A percentile compares a stretch with the other conserved stretches of the same genome.
These are phyloP conservation scores for Drechslera avenae DNA, from an alignment of 2,329 filamentous ascomycete species.

Conservation along the genomic window DNA sequence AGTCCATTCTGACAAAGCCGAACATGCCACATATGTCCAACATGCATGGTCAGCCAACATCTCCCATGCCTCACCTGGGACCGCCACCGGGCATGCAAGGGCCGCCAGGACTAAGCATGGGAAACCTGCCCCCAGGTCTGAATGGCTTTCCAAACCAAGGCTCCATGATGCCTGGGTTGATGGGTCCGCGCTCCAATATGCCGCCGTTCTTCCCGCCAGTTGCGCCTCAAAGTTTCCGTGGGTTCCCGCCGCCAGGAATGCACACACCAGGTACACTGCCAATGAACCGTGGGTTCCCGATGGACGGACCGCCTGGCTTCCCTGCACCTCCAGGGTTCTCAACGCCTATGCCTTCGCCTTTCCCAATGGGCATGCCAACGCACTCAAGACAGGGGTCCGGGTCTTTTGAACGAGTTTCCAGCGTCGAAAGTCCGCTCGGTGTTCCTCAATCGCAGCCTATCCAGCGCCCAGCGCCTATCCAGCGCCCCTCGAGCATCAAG, in stretches of 20 bases:
- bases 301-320: slow-evolving; percentile 57
- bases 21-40: slow-evolving; percentile 54
- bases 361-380: slow-evolving; percentile 52
- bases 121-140: slow-evolving; percentile 56
- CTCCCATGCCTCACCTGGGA: slow-evolving; percentile 68
- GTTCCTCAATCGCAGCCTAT: slow-evolving; percentile 71
- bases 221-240: slow-evolving; percentile 59
- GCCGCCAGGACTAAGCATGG: slow-evolving; percentile 56
- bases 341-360: slow-evolving; percentile 42
- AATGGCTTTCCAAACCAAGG: slow-evolving; percentile 56
- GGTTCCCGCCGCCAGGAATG: slow-evolving; percentile 64
- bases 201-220: slow-evolving; percentile 60
- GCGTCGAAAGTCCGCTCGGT: slow-evolving; percentile 61
- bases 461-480: slow-evolving; percentile 82
- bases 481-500: slow-evolving; percentile 76
- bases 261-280: slow-evolving; percentile 61
- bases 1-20: slow-evolving; percentile 66
- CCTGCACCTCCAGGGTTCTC: slow-evolving; percentile 49
- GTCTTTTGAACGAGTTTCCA: slow-evolving; percentile 60
- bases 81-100: slow-evolving; percentile 63
- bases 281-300: slow-evolving; percentile 60
- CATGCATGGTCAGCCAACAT: slow-evolving; percentile 64
- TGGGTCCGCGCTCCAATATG: slow-evolving; percentile 61
- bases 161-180: slow-evolving; percentile 59
- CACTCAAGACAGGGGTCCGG: slow-evolving; percentile 79